These are phyloP conservation scores for Ganoderma resinaceum DNA, from an alignment of 1,284 basidiomycete genomes.

Conservation along the genomic window DNA sequence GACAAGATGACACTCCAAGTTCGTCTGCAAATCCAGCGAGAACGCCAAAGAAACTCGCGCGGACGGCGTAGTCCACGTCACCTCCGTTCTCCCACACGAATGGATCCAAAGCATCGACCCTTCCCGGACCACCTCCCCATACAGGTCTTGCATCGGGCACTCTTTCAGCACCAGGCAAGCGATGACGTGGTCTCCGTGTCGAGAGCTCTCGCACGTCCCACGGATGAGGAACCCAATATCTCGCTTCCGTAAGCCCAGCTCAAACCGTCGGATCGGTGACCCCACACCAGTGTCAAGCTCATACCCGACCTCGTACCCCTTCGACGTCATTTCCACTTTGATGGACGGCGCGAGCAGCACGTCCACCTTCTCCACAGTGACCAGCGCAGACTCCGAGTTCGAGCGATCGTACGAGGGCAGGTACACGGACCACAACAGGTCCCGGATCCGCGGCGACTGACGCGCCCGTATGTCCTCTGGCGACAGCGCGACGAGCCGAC, in stretches of 20 bases:
- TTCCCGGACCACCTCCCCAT: not conserved
- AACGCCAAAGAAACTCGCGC: not conserved
- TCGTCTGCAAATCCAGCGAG: not conserved
- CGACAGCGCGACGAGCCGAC: not conserved
- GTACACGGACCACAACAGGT: conserved; percentile 3
- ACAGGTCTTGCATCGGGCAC: not conserved
- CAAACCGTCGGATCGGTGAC: not conserved
- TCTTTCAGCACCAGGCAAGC: not conserved
- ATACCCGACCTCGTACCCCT: not conserved
- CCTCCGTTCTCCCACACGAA: not conserved
- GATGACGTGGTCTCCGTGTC: not conserved
- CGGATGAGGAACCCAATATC: not conserved
- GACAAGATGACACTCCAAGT: not conserved
- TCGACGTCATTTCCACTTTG: not conserved
- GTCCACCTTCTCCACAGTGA: not conserved
- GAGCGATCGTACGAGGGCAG: conserved; percentile 2
- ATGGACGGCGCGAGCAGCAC: not conserved
- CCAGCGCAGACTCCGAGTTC: conserved; percentile 1
- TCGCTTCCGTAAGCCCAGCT: not conserved
- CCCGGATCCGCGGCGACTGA: not conserved
- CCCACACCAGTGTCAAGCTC: not conserved
- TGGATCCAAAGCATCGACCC: conserved; percentile 3
- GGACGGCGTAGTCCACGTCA: not conserved
- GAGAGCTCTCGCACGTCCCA: not conserved
- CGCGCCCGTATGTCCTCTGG: not conserved